Base-by-base conservation (phyloP, 768 basidiomycete genomes). In the Pulveroboletus sp. region DNA sequence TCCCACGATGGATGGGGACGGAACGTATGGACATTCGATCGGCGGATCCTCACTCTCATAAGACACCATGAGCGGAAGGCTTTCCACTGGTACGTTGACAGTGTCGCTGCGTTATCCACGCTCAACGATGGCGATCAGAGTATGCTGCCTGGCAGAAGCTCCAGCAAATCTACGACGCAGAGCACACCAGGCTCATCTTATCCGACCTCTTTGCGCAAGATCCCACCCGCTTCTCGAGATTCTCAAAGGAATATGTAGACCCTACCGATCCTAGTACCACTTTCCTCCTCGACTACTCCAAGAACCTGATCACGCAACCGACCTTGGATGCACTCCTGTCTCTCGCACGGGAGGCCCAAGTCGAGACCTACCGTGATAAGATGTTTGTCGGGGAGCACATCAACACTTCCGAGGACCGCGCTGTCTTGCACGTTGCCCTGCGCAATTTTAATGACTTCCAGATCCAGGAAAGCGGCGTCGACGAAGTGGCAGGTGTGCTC, bases 341-440 rank as follows among this genome's bases (percentile, higher is more conserved):
- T 13, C 84, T 99, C 51, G 91, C 83, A 26, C 78, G 81, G 51
- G 95, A 98, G 70, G 93, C 94, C 28, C 71, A 81, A 42, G 81
- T 98, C 49, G 93, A 96, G 78, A 64, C 76, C 18, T 82, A 78
- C 66, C 82, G 94, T 46, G 88, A 97, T 69, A 84, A 83, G 71
- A 96, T 98, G 93, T 97, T 95, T 66, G 70, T 85, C 2, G 95
- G 96, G 39, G 84, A 89, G 68, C 96, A 96, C 70, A 97, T 98
- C 79, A 98, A 98, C 76, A 98, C 94, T 15, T 94, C 93, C 21
- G 96, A 98, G 69, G 94, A 91, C 64, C 92, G 96, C 47, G 91
- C 96, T 2, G 96, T 98, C 6, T 80, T 99, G 3, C 96, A 99
- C 69, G 76, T 97, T 52, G 95, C 96, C 6, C 80, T 99, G 43